Evolutionary conservation across 1,139 yeast species (phyloP).

Genomic region (Taphrina betulina): DNA sequence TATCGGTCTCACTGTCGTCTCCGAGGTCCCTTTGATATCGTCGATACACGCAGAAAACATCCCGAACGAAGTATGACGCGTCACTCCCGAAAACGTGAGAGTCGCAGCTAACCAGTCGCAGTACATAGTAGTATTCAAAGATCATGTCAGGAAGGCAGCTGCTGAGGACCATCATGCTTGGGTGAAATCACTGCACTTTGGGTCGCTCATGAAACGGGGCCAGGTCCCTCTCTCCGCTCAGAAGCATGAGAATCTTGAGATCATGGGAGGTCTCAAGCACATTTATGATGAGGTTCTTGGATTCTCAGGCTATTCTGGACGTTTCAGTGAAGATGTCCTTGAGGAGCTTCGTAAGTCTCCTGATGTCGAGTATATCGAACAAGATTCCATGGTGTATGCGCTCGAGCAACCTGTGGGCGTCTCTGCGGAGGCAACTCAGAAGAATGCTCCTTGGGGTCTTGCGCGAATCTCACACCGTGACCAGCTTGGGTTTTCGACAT

Average conservation of each 20-base stretch:
- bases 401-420: constrained; percentile 40
- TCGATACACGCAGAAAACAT: constrained; percentile 22
- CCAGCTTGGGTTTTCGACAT: constrained; percentile 68
- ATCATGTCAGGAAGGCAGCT: constrained; percentile 53
- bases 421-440: constrained; percentile 29
- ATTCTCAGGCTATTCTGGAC: constrained; percentile 47
- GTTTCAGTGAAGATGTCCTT: constrained; percentile 55
- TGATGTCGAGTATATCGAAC: constrained; percentile 73
- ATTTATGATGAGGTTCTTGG: constrained; percentile 58
- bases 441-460: constrained; percentile 93
- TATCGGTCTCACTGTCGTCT: constrained; percentile 8
- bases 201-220: constrained; percentile 42
- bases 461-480: constrained; percentile 92
- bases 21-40: constrained; percentile 23
- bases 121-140: constrained; percentile 75
- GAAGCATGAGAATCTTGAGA: constrained; percentile 41
- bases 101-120: background rate
- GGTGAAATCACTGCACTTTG: constrained; percentile 55
- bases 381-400: constrained; percentile 72
- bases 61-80: constrained; percentile 31
- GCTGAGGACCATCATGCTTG: constrained; percentile 63
- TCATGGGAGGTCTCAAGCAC: constrained; percentile 59
- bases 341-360: constrained; percentile 70
- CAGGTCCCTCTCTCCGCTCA: constrained; percentile 50
- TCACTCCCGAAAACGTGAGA: background rate